Percentiles rank a stretch among this genome's conserved stretches.
Conservation (phyloP, 2,329 filamentous ascomycete species). For the Penicillium occitanis region DNA sequence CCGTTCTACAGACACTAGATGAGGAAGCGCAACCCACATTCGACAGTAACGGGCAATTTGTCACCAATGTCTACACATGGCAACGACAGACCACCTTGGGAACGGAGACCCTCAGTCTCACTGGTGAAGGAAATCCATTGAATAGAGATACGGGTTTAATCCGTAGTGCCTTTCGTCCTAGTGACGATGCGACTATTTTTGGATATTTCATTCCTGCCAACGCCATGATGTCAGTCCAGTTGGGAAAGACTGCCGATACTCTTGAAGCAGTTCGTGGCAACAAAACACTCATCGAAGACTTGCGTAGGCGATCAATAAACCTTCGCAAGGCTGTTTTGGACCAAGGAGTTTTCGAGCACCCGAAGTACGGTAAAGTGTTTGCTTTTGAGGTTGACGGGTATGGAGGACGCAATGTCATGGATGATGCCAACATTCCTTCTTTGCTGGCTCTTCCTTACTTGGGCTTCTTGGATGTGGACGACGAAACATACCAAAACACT, state of each 20-base stretch:
- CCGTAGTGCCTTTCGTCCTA: constrained; percentile 88
- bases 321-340: constrained; percentile 80
- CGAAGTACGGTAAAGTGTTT: constrained; percentile 59
- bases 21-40: constrained; percentile 83
- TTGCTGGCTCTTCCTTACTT: constrained; percentile 60
- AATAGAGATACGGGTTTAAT: constrained; percentile 80
- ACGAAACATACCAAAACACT: constrained; percentile 82
- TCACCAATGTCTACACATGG: constrained; percentile 81
- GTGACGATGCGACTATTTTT: constrained; percentile 90
- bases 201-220: constrained; percentile 95
- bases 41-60: constrained; percentile 64
- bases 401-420: constrained; percentile 62
- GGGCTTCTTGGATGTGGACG: constrained; percentile 57
- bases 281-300: constrained; percentile 47
- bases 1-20: constrained; percentile 69
- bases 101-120: constrained; percentile 84
- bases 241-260: constrained; percentile 70
- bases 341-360: constrained; percentile 65
- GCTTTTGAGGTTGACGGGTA: constrained; percentile 67
- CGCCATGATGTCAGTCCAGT: constrained; percentile 90
- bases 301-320: constrained; percentile 58
- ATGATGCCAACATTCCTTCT: constrained; percentile 65
- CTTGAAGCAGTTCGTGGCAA: constrained; percentile 62
- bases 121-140: constrained; percentile 86
- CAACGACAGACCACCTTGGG: constrained; percentile 74